Base-by-base conservation (phyloP, 768 basidiomycete species). In the Auricularia auricula-judae region DNA sequence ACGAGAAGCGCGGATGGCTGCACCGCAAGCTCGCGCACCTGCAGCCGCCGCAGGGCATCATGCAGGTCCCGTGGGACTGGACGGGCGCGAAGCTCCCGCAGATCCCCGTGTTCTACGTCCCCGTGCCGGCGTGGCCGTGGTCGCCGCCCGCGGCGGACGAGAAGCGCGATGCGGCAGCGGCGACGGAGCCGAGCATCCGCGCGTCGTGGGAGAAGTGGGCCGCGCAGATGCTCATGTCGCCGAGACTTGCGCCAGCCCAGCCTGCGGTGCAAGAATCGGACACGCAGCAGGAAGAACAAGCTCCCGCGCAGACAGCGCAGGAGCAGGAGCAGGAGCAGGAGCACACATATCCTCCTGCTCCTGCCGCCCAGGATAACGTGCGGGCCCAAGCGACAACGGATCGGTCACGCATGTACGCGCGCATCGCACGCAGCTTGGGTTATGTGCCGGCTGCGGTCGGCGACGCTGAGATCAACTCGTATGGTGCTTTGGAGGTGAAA, bases 181-280 rank as follows among this genome's bases (percentile, higher is more conserved):
- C 23, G 14, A 29, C 23, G 23, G 56, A 59, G 23, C 18, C 29
- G 39, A n/a, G 11, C 21, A 43, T 36, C 34, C 80, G 82, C 33
- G 79, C 84, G 5, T 81, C 82, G 34, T 89, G 87, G 86, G 90
- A 91, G 76, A 89, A 86, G 74, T 88, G 85, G 86, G 75, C 89
- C 63, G 79, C 69, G 8, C 67, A 83, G 12, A 70, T 84, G 60
- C 83, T 81, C 74, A 62, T 79, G 58, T 54, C 51, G 36, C 56
- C 44, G 60, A 35, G 36, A 42, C 62, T n/a, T 33, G n/a, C 33
- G 42, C 23, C n/a, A 43, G 36, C 23, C 39, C 61, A 23, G n/a
- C 61, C 39, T 35, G 43, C 62, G n/a, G 36, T 61, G 36, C 60
- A 63, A 18, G 63, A 29, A 34, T 12, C 16, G 23, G 42, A 64